phyloP scores from a whole-genome alignment of 495 filamentous ascomycete species.

The Immersiella caudata region DNA sequence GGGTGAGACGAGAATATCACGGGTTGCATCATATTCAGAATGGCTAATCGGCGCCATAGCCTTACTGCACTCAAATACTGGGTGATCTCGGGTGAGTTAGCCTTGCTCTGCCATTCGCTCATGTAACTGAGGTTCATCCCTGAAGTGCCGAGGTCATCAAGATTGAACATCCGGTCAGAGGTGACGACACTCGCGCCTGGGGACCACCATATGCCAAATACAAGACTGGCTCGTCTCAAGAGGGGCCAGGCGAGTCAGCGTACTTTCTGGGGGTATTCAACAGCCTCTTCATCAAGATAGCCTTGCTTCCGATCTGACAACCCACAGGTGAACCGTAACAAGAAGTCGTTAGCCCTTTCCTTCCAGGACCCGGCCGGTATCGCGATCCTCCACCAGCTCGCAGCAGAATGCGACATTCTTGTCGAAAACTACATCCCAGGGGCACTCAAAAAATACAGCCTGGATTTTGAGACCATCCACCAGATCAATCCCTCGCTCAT shows the following conservation, averaged over 20 bases:
- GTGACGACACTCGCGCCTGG: slow-evolving; percentile 96
- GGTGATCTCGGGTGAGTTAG: slow-evolving; percentile 84
- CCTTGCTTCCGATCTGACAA: not conserved
- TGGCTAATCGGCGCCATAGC: slow-evolving; percentile 55
- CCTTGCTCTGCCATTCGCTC: not conserved
- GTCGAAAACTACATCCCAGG: slow-evolving; percentile 97
- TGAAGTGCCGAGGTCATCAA: slow-evolving; percentile 93
- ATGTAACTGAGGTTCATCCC: slow-evolving; percentile 5
- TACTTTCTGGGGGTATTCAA: slow-evolving; percentile 82
- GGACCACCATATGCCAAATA: slow-evolving; percentile 91
- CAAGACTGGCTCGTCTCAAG: slow-evolving; percentile 54
- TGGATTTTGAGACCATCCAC: slow-evolving; percentile 80
- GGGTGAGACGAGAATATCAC: slow-evolving; percentile 58
- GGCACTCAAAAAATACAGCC: slow-evolving; percentile 82
- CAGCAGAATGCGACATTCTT: slow-evolving; percentile 82
- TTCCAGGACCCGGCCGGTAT: slow-evolving; percentile 84
- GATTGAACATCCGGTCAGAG: slow-evolving; percentile 86
- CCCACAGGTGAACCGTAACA: slow-evolving; percentile 89
- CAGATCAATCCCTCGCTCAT: slow-evolving; percentile 79
- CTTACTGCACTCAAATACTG: slow-evolving; percentile 96
- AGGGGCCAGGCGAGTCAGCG: slow-evolving; percentile 88
- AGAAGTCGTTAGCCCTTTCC: slow-evolving; percentile 89
- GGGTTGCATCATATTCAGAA: too few species aligned
- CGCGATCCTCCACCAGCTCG: slow-evolving; percentile 82
- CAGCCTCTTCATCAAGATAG: too few species aligned